Conservation (phyloP, 2,329 filamentous ascomycete genomes). For the Alternaria novae-zelandiae region DNA sequence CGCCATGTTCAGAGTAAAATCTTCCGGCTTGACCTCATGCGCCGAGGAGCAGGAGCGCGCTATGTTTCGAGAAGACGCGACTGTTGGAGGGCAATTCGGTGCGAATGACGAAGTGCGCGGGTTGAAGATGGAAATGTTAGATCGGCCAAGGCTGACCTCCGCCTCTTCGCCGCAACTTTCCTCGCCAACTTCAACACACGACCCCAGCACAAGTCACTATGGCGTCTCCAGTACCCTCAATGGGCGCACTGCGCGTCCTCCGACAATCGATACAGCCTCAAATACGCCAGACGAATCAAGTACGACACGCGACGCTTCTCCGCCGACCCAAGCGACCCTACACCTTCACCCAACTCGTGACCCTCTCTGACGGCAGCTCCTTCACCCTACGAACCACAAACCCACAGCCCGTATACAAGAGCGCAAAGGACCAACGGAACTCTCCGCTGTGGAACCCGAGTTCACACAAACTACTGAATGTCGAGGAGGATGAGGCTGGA, state of each 20-base stretch:
- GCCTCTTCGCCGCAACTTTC: conserved; percentile 33
- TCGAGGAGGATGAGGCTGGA: conserved; percentile 95
- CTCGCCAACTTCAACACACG: conserved; percentile 9
- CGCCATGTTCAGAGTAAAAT: conserved; percentile 19
- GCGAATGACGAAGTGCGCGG: conserved; percentile 8
- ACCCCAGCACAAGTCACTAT: conserved; percentile 23
- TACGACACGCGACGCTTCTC: conserved; percentile 84
- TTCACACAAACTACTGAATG: conserved; percentile 78
- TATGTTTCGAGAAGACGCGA: background rate
- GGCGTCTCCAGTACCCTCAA: conserved; percentile 42
- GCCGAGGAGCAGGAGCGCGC: background rate
- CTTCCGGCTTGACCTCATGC: background rate
- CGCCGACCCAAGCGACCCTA: conserved; percentile 89
- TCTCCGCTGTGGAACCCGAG: conserved; percentile 89
- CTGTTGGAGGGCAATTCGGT: background rate
- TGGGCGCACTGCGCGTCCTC: conserved; percentile 40
- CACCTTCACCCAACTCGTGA: conserved; percentile 95
- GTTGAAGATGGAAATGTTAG: conserved; percentile 21
- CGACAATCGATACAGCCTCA: conserved; percentile 33
- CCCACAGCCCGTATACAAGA: conserved; percentile 67
- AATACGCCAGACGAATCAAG: conserved; percentile 55
- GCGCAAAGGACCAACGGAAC: conserved; percentile 86
- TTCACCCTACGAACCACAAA: conserved; percentile 81
- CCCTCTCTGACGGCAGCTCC: conserved; percentile 87
- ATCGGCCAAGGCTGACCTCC: conserved; percentile 17